Conservation (phyloP, 768 basidiomycete species). For the Tulasnella sp. region DNA sequence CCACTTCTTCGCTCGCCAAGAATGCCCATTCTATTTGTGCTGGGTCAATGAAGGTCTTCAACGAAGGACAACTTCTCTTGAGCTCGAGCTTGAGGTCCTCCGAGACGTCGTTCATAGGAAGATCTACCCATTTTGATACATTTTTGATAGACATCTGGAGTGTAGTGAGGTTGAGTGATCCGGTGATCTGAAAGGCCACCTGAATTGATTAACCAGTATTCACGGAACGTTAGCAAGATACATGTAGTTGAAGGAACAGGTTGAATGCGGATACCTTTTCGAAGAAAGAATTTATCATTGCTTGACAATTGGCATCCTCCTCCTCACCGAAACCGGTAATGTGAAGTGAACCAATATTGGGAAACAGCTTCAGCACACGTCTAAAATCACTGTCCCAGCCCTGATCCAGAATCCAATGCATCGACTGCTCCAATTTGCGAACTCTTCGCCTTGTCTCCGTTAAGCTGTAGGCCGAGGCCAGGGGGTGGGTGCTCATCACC, state of each 20-base stretch:
- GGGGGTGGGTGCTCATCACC: not conserved
- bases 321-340: not conserved
- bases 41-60: conserved; percentile 1
- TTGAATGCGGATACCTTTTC: not conserved
- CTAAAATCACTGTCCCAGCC: not conserved
- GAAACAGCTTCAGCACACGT: not conserved
- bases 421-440: not conserved
- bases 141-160: not conserved
- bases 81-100: not conserved
- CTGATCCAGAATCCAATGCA: not conserved
- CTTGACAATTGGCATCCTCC: too few species aligned
- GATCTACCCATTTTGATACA: too few species aligned
- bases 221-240: not conserved
- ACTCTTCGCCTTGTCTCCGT: not conserved
- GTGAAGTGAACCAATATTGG: not conserved
- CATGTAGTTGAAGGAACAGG: not conserved
- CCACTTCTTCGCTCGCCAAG: not conserved
- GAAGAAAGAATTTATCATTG: not conserved
- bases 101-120: not conserved
- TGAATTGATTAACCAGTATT: not conserved
- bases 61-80: not conserved
- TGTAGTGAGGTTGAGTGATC: not conserved
- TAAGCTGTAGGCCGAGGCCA: not conserved
- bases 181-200: not conserved
- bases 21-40: not conserved